A percentile compares a stretch with the other conserved stretches of the same genome.
These are phyloP conservation scores for Eleusine coracana DNA, from an alignment of 176 grass and related monocot species.

Conservation along the genomic window DNA sequence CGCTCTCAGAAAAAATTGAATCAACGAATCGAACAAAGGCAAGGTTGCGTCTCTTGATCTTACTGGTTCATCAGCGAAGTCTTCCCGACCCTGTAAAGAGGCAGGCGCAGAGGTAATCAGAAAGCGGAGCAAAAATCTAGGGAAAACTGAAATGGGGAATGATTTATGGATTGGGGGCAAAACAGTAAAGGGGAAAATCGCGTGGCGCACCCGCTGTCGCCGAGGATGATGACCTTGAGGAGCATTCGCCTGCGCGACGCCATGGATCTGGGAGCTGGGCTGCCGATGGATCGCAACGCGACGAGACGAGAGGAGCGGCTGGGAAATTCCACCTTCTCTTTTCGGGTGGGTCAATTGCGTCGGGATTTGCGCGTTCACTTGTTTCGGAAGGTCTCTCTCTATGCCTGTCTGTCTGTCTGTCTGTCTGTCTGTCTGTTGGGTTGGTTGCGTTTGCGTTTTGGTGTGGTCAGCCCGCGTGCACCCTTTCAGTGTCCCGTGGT, in stretches of 20 bases:
- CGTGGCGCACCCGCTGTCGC: constrained; percentile 84
- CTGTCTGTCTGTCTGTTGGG: not conserved
- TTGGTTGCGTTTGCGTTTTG: not conserved
- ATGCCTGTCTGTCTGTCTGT: no score
- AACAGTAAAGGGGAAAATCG: not conserved
- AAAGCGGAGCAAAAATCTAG: not conserved
- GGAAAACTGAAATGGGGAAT: not conserved
- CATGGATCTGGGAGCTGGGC: constrained; percentile 50
- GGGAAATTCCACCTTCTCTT: not conserved
- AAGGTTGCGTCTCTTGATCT: constrained; percentile 4
- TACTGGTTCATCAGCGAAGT: constrained; percentile 98
- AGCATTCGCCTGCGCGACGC: constrained; percentile 93
- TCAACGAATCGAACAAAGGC: not conserved
- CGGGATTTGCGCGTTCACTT: not conserved
- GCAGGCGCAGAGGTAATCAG: constrained; percentile 6
- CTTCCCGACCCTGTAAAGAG: constrained; percentile 79
- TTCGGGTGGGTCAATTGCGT: not conserved
- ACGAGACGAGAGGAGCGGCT: not conserved
- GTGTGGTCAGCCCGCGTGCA: not conserved
- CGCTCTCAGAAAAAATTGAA: not conserved
- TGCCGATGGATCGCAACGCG: not conserved
- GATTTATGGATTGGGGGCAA: not conserved
- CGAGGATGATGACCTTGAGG: constrained; percentile 99
- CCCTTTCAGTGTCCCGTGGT: no score
- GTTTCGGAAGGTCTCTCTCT: not conserved